phyloP scores from a whole-genome alignment of 2,329 filamentous ascomycete species.

The Alternaria sp. region DNA sequence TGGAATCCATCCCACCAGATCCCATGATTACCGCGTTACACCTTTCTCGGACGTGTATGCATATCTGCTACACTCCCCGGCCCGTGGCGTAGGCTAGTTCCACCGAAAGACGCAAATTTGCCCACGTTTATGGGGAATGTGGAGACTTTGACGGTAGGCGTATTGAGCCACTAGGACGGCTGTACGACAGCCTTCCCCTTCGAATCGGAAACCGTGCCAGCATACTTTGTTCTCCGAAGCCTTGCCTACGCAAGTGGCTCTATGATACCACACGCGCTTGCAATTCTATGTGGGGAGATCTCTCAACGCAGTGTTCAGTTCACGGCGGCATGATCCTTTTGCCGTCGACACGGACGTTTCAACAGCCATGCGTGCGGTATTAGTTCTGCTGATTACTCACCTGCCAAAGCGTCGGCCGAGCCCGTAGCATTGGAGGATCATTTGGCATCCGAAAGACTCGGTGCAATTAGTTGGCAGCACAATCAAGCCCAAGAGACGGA shows the following conservation, averaged over 20 bases:
- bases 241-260: not conserved
- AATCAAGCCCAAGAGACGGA: not conserved
- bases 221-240: not conserved
- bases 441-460: not conserved
- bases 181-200: not conserved
- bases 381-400: not conserved
- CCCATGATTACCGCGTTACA: not conserved
- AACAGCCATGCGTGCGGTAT: not conserved
- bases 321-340: not conserved
- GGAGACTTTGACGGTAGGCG: conserved; percentile 2
- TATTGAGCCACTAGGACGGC: not conserved
- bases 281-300: not conserved
- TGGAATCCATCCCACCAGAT: not conserved
- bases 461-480: not conserved
- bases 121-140: not conserved
- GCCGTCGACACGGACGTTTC: not conserved
- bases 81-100: conserved; percentile 5
- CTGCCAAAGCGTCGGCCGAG: not conserved
- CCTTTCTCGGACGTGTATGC: conserved; percentile 6
- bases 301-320: not conserved
- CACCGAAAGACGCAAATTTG: conserved; percentile 1
- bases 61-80: conserved; percentile 9
- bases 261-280: not conserved
- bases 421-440: not conserved
- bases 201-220: not conserved